Percentiles rank a stretch among this genome's conserved stretches.
Conservation (phyloP, 2,329 filamentous ascomycete genomes). For the Conoideocrella luteorostrata region DNA sequence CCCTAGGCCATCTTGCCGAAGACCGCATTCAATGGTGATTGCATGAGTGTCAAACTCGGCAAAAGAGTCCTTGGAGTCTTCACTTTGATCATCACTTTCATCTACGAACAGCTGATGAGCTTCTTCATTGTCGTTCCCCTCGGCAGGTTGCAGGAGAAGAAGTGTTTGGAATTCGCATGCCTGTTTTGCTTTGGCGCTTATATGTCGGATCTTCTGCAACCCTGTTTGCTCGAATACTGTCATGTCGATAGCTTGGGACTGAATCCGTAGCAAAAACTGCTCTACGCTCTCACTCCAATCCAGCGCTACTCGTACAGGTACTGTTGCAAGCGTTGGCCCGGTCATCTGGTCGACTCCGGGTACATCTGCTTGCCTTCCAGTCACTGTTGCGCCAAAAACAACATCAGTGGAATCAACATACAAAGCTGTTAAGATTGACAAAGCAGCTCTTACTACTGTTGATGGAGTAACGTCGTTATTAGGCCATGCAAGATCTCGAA, state of each 20-base stretch:
- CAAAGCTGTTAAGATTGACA: slow-evolving; percentile 25
- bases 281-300: slow-evolving; percentile 22
- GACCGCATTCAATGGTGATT: slow-evolving; percentile 3
- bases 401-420: slow-evolving; percentile 28
- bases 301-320: slow-evolving; percentile 18
- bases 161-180: slow-evolving; percentile 13
- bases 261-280: slow-evolving; percentile 33
- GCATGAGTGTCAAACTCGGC: slow-evolving; percentile 5
- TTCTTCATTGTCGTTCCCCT: not conserved
- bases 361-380: slow-evolving; percentile 19
- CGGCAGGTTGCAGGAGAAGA: slow-evolving; percentile 13
- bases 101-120: not conserved
- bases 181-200: slow-evolving; percentile 4
- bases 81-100: slow-evolving; percentile 1
- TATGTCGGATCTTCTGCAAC: slow-evolving; percentile 10
- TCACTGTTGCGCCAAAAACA: slow-evolving; percentile 18
- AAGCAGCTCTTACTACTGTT: slow-evolving; percentile 16
- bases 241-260: slow-evolving; percentile 11
- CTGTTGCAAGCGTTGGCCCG: slow-evolving; percentile 21
- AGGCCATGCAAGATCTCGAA: slow-evolving; percentile 4
- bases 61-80: slow-evolving; percentile 7
- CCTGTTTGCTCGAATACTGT: slow-evolving; percentile 14
- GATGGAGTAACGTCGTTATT: slow-evolving; percentile 11
- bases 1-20: not conserved
- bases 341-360: slow-evolving; percentile 17